A percentile compares a stretch with the other conserved stretches of the same genome.
phyloP scores from a whole-genome alignment of 2,329 filamentous ascomycete genomes.

The Colletotrichum caudatum region DNA sequence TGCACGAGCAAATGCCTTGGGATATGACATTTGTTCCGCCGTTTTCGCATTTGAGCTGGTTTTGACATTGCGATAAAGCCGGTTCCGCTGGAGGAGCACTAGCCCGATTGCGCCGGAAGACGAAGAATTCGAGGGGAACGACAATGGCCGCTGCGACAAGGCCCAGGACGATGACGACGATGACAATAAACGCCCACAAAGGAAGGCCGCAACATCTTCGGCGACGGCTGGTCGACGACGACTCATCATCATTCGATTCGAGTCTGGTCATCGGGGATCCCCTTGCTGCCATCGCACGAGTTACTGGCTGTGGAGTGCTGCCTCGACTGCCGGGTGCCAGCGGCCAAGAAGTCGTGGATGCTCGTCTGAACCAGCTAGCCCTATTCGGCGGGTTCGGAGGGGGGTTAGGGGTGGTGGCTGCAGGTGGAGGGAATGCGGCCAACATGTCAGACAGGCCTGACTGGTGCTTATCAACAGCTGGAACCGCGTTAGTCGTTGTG shows the following conservation, averaged over 20 bases:
- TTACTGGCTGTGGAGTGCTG: slow-evolving; percentile 32
- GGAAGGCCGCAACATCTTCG: slow-evolving; percentile 88
- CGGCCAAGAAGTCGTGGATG: slow-evolving; percentile 60
- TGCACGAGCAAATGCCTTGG: slow-evolving; percentile 79
- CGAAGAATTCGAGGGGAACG: slow-evolving; percentile 76
- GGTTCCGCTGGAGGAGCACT: slow-evolving; percentile 51
- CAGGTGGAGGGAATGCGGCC: slow-evolving; percentile 73
- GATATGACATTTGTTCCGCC: slow-evolving; percentile 82
- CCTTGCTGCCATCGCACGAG: slow-evolving; percentile 37
- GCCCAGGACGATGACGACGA: slow-evolving; percentile 73
- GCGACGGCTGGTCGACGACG: slow-evolving; percentile 51
- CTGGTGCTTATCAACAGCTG: slow-evolving; percentile 58
- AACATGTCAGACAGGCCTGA: slow-evolving; percentile 74
- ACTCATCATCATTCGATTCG: slow-evolving; percentile 45
- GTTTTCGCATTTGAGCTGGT: slow-evolving; percentile 77
- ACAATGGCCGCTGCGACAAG: slow-evolving; percentile 85
- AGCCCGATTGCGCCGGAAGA: slow-evolving; percentile 63
- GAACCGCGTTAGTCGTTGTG: slow-evolving; percentile 42
- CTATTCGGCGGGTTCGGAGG: slow-evolving; percentile 60
- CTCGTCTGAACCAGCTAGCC: slow-evolving; percentile 56
- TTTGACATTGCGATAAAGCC: slow-evolving; percentile 66
- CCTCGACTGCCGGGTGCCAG: slow-evolving; percentile 49
- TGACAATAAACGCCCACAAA: slow-evolving; percentile 79
- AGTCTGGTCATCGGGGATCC: slow-evolving; percentile 24
- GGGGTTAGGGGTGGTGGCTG: slow-evolving; percentile 59